Conservation (phyloP, 1,139 yeast genomes). For the Suhomyces guaymorum region DNA sequence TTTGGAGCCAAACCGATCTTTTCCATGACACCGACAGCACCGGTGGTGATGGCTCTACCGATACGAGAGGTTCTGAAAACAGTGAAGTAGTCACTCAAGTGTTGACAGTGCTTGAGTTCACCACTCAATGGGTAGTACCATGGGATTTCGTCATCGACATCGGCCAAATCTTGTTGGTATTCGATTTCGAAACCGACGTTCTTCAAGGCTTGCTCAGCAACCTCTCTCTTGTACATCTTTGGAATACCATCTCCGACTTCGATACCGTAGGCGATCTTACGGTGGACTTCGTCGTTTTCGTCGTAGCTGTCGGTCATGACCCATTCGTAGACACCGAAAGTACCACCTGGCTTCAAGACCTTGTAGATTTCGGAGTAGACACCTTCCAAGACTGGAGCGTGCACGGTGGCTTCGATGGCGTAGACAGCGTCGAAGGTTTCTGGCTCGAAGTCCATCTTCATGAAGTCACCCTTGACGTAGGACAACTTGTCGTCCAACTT, state of each 20-base stretch:
- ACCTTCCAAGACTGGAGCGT: conserved; percentile 95
- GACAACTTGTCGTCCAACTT: conserved; percentile 71
- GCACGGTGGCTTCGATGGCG: conserved; percentile 98
- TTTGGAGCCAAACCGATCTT: conserved; percentile 86
- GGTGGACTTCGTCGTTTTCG: conserved; percentile 82
- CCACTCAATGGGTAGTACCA: conserved; percentile 98
- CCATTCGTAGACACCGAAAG: conserved; percentile 98
- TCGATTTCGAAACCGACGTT: conserved; percentile 85
- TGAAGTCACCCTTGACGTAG: conserved; percentile 96
- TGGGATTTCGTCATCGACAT: conserved; percentile 78
- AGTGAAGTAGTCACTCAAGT: conserved; percentile 74
- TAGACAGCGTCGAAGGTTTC: conserved; percentile 93
- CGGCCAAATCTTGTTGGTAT: conserved; percentile 81
- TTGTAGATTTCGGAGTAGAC: conserved; percentile 94
- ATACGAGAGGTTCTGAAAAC: conserved; percentile 83
- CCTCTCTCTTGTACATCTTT: conserved; percentile 85
- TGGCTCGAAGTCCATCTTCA: conserved; percentile 97
- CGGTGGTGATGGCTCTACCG: conserved; percentile 86
- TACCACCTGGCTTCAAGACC: conserved; percentile 96
- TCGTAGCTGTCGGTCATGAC: conserved; percentile 95
- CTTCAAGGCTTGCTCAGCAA: conserved; percentile 83
- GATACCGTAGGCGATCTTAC: conserved; percentile 94
- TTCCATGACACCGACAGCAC: conserved; percentile 78
- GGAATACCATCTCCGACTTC: conserved; percentile 99
- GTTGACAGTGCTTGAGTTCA: conserved; percentile 85